Evolutionary conservation across 129 eudicot species (phyloP).

Genomic region (Helichrysum umbraculigerum): DNA sequence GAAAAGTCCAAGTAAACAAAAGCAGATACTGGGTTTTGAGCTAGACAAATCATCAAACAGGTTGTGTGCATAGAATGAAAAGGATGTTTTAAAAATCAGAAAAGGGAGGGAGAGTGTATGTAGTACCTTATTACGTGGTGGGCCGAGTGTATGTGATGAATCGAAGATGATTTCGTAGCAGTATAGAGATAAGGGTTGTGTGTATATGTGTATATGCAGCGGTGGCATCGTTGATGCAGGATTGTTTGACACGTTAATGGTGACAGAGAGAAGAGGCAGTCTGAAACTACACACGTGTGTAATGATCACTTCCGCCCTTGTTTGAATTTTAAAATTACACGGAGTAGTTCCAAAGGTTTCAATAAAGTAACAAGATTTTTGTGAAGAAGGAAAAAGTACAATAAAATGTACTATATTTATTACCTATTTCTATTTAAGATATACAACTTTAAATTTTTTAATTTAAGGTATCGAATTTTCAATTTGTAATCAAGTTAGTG

Average conservation of each 20-base stretch:
- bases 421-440: too few relatives aligned
- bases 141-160: neutral
- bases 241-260: constrained; percentile 7
- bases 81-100: neutral
- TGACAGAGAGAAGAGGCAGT: constrained; percentile 4
- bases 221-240: neutral
- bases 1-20: neutral
- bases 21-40: neutral
- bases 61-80: constrained; percentile 14
- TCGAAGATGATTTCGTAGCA: constrained; percentile 9
- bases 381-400: too few relatives aligned
- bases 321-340: too few relatives aligned
- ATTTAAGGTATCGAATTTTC: too few relatives aligned
- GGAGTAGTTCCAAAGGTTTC: too few relatives aligned
- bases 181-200: neutral
- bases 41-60: constrained; percentile 30
- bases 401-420: too few relatives aligned
- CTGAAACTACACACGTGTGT: neutral
- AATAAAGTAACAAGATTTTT: too few relatives aligned
- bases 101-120: neutral
- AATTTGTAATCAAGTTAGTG: too few relatives aligned
- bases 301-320: neutral
- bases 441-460: too few relatives aligned
- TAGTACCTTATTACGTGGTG: constrained; percentile 8
- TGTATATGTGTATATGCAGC: neutral